Evolutionary conservation across 2,329 filamentous ascomycete genomes (phyloP).

Genomic region (Stagonosporopsis cucurbitacearum): DNA sequence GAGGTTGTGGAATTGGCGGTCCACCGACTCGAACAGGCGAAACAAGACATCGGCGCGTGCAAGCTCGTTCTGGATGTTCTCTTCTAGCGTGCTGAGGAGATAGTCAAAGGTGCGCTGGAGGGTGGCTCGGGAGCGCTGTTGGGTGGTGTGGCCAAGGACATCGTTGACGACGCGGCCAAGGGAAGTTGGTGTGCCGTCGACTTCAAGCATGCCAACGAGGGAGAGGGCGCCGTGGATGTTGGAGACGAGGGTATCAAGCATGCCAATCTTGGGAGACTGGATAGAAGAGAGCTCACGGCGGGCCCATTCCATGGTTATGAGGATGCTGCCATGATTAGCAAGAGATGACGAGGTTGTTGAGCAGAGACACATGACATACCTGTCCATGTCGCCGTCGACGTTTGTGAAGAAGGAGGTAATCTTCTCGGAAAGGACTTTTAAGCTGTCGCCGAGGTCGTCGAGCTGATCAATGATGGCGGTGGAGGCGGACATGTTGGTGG

Average conservation of each 20-base stretch:
- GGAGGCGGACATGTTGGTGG: conserved; percentile 89
- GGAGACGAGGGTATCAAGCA: conserved; percentile 76
- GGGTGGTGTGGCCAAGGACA: conserved; percentile 79
- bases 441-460: conserved; percentile 82
- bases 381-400: conserved; percentile 91
- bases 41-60: conserved; percentile 82
- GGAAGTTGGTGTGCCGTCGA: conserved; percentile 63
- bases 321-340: conserved; percentile 63
- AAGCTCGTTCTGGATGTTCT: conserved; percentile 84
- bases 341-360: background rate
- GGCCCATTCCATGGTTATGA: conserved; percentile 97
- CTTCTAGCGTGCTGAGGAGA: conserved; percentile 85
- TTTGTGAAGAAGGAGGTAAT: conserved; percentile 92
- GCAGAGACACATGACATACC: too few relatives aligned
- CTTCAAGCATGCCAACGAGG: conserved; percentile 57
- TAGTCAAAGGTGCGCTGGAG: conserved; percentile 88
- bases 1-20: conserved; percentile 87
- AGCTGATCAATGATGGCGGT: conserved; percentile 84
- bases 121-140: conserved; percentile 79
- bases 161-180: conserved; percentile 73
- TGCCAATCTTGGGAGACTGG: conserved; percentile 53
- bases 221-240: conserved; percentile 82
- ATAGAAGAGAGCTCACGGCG: conserved; percentile 75
- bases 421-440: conserved; percentile 84
- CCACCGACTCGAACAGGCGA: conserved; percentile 88